Evolutionary conservation across 331 rosid species (phyloP), one percentile per base, ranked within the genome.

Genomic region (Arachis monticola): DNA sequence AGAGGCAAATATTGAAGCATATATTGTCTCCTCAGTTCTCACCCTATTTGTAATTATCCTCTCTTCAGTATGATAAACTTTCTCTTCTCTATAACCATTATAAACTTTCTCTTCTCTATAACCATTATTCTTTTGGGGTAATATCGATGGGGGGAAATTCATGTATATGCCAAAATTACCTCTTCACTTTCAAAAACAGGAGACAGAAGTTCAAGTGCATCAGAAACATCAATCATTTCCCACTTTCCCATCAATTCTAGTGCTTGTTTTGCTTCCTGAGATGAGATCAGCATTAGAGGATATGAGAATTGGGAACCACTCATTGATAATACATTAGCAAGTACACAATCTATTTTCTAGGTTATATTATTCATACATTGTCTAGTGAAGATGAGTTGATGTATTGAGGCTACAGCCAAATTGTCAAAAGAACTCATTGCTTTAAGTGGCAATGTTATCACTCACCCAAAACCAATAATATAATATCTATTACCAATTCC

Each of bases 181-280:
- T 95, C 99, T 89, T 95, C 99, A 58, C 97, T 92, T 87, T 95
- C 97, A 74, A 95, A 95, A 84, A 92, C 92, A 17, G 99, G 98
- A 57, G 99, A 95, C 60, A 95, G 81, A 73, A 95, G 93, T 86
- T 92, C 99, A 83, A 95, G 77, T 3, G 98, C 99, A 74, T 95
- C 99, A 48, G 86, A 87, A 71, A 95, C 97, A 69, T 95, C 99
- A 90, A 95, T 95, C 92, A 88, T 87, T 84, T 87, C 91, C 99
- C 97, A 92, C 86, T 84, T 95, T 47, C 93, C 89, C 92, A 92
- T 92, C 77, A 95, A 84, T 50, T 95, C 97, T 57, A 95, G 74
- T 48, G 97, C 97, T 86, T 92, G 99, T 71, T 95, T 95, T 76
- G 97, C 99, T 88, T 95, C 99, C 99, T 95, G 92, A 72, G 77